Base-by-base conservation (phyloP, 2,329 filamentous ascomycete genomes). In the Colletotrichum sp. region DNA sequence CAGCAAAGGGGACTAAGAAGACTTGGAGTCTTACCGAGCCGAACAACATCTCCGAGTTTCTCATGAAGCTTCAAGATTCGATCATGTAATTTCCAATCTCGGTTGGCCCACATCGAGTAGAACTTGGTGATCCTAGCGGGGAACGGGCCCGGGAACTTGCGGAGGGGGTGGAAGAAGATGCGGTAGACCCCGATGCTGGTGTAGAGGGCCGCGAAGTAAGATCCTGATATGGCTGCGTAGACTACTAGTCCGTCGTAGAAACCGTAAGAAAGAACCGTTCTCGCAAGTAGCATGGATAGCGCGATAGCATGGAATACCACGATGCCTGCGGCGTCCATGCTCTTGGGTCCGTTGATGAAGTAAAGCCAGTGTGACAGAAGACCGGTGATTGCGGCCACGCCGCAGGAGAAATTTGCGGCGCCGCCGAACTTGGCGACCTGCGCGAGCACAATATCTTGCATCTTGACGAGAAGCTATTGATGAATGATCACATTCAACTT, bases 171-270 rank as follows among this genome's bases (percentile, higher is more conserved):
- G 48, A 80, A 77, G 28, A 77, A 60, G 21, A 79, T 2, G 8
- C 81, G 80, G 38, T 79, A 80, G n/a, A 78, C 26, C 7, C 64
- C 26, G 8, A 80, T 78, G 34, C 79, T 80, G 13, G 48, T 24
- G 71, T 90, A 79, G 2, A 79, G 32, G 30, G 78, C 58, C 3
- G 38, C 24, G 24, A 77, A 70, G 30, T 76, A 77, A 2, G 72
- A 67, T 10, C 57, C 66, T 3, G 72, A 72, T n/a, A 76, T 63
- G n/a, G 65, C 58, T 0, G 26, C n/a, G 32, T 61, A 66, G 7
- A n/a, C 12, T 2, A 63, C 6, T 1, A 67, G 38, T 5, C 75
- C 72, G 5, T 57, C 4, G n/a, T 28, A 52, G 8, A 75, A 21
- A 1, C 75, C 75, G 15, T 28, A 34, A 3, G 48, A 28, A 1